Percentiles rank a stretch among this genome's conserved stretches.
Evolutionary conservation across 345 rosid genomes (phyloP).

Genomic region (Acer yangbiense): DNA sequence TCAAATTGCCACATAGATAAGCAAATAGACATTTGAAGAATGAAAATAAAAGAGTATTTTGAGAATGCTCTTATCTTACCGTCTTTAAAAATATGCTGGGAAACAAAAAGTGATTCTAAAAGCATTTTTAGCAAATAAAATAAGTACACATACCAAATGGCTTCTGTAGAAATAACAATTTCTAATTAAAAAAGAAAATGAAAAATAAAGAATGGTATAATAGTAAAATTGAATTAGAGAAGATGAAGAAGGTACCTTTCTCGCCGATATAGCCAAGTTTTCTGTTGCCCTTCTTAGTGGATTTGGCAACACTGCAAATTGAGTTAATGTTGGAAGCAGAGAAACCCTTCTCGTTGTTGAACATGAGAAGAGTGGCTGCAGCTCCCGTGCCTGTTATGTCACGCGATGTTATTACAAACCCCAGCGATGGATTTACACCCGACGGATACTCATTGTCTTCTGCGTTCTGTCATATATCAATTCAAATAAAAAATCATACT

Average conservation of each 20-base stretch:
- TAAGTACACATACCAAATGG: no score
- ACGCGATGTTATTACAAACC: conserved; percentile 64
- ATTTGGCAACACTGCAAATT: conserved; percentile 65
- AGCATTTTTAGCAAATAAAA: no score
- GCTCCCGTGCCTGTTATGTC: conserved; percentile 76
- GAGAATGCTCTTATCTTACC: no score
- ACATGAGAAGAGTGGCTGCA: conserved; percentile 59
- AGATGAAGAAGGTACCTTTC: conserved; percentile 49
- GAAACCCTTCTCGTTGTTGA: conserved; percentile 75
- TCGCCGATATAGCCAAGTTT: conserved; percentile 74
- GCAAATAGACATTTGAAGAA: no score
- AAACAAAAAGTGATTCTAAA: no score
- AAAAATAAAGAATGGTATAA: no score
- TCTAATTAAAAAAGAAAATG: no score
- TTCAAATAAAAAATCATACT: neutral
- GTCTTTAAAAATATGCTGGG: no score
- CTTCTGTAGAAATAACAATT: no score
- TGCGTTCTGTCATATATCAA: conserved; percentile 47
- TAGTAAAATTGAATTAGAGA: no score
- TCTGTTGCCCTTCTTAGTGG: conserved; percentile 69
- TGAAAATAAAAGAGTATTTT: no score
- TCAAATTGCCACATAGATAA: no score
- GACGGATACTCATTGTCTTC: conserved; percentile 72
- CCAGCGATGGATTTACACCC: conserved; percentile 70
- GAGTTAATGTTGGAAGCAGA: conserved; percentile 60